Conservation (phyloP, 2,329 filamentous ascomycete genomes). For the Fusarium sp. region DNA sequence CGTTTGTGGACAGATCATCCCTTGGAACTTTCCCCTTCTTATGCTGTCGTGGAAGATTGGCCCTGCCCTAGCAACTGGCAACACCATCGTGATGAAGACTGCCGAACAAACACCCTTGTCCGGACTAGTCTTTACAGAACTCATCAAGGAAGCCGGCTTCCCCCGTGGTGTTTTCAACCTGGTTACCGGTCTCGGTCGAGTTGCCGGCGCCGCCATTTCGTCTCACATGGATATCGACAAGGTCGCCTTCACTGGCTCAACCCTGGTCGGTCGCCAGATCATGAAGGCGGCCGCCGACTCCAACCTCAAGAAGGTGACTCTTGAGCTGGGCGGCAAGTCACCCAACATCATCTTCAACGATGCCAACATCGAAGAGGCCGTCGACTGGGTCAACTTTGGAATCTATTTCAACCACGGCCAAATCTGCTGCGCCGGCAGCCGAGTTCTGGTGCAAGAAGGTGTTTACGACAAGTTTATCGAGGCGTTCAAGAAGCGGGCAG, state of each 20-base stretch:
- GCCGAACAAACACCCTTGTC: constrained; percentile 84
- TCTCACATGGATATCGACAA: constrained; percentile 86
- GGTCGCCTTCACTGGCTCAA: constrained; percentile 85
- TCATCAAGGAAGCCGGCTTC: constrained; percentile 82
- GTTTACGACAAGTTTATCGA: constrained; percentile 90
- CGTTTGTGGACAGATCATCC: constrained; percentile 88
- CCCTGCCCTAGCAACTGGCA: constrained; percentile 78
- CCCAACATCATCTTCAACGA: constrained; percentile 85
- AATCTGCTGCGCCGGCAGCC: constrained; percentile 80
- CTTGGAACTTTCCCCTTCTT: constrained; percentile 87
- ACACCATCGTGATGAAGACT: constrained; percentile 79
- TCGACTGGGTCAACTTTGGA: constrained; percentile 81
- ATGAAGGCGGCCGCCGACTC: constrained; percentile 83
- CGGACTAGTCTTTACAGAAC: constrained; percentile 71
- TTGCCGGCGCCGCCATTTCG: constrained; percentile 80
- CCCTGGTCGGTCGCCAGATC: constrained; percentile 77
- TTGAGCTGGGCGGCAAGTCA: constrained; percentile 84
- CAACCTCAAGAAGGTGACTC: constrained; percentile 85
- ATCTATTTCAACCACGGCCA: constrained; percentile 76
- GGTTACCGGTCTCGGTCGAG: constrained; percentile 80
- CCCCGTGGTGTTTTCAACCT: constrained; percentile 82
- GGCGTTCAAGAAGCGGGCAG: constrained; percentile 81
- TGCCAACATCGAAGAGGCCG: constrained; percentile 80
- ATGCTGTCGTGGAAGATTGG: constrained; percentile 88
- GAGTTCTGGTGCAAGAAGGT: constrained; percentile 86